Base-by-base conservation (phyloP, 306 rosid species). In the Rosa multiflora region DNA sequence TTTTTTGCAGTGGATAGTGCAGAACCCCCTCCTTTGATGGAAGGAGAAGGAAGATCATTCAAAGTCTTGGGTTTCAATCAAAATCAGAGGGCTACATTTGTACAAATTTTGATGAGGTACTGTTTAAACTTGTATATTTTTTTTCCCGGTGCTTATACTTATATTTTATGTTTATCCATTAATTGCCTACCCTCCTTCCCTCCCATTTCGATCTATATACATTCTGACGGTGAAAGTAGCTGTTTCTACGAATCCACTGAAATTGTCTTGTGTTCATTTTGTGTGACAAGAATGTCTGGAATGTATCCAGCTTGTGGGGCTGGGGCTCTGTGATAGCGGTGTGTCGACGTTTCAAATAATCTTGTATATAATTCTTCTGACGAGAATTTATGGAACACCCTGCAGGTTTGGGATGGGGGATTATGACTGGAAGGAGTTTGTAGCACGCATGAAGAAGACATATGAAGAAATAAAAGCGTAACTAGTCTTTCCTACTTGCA, bases 61-160 rank as follows among this genome's bases (percentile, higher is more conserved):
- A 91, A 95, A 82, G 98, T 96, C 63, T 93, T 96, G 77, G 99
- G 99, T 79, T 96, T 96, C 85, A 96, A 96, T 85, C 98, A 89
- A 78, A 96, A 86, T 77, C 99, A 96, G 87, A 93, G 99, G 87
- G 94, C 96, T 79, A 87, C 91, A 39, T 93, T 96, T 88, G 99
- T 96, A 72, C 99, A 96, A 87, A 86, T 89, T 79, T 84, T 96
- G 81, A 96, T 96, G 99, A 96, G 99, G 99, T 96, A 66, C 62
- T 44, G 10, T 73, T 81, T 58, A 55, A 59, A 58, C 74, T 72
- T 80, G 32, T 80, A 23, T 78, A 18, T 70, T 63, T 47, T 78
- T 23, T 70, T 63, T 56, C 18, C 14, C 18, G 4, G 53, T 59
- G 43, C 42, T 37, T 37, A 0, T 67, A 48, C 23, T 7, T 67